Percentiles rank a stretch among this genome's conserved stretches.
Evolutionary conservation across 768 basidiomycete genomes (phyloP).

Genomic region (Agaricus subrufescens): DNA sequence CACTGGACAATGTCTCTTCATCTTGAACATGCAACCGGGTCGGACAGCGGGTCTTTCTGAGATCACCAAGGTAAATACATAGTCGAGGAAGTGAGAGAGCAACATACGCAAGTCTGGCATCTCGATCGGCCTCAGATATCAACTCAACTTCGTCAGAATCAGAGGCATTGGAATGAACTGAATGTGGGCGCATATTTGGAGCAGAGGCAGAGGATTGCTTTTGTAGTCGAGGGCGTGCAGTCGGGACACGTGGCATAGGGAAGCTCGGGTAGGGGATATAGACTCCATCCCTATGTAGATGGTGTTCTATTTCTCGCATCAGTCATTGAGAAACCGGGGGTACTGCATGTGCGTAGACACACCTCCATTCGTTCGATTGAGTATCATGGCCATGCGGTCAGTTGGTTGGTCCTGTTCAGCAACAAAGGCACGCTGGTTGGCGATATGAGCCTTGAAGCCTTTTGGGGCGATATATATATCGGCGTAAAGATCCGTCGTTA

Average conservation of each 20-base stretch:
- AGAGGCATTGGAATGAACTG: conserved; percentile 31
- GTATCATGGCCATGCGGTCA: conserved; percentile 53
- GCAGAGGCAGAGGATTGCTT: conserved; percentile 14
- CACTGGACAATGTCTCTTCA: conserved; percentile 54
- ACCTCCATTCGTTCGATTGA: conserved; percentile 26
- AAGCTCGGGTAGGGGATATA: conserved; percentile 33
- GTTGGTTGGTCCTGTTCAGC: conserved; percentile 67
- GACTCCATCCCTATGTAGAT: conserved; percentile 42
- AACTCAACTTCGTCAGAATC: conserved; percentile 67
- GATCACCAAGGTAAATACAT: background rate
- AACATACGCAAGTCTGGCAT: conserved; percentile 67
- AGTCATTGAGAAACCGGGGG: background rate
- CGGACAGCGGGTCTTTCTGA: conserved; percentile 48
- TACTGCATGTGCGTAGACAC: background rate
- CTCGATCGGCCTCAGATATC: conserved; percentile 62
- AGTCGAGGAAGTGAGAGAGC: background rate
- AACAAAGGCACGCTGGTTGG: conserved; percentile 62
- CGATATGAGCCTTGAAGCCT: conserved; percentile 47
- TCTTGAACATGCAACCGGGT: conserved; percentile 32
- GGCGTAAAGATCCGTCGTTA: conserved; percentile 49
- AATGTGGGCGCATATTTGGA: conserved; percentile 13
- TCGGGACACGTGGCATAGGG: background rate
- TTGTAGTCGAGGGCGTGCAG: conserved; percentile 28
- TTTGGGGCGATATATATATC: conserved; percentile 67
- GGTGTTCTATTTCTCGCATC: conserved; percentile 14